Conservation (phyloP, 2,329 filamentous ascomycete genomes). For the Cryphonectria parasitica region DNA sequence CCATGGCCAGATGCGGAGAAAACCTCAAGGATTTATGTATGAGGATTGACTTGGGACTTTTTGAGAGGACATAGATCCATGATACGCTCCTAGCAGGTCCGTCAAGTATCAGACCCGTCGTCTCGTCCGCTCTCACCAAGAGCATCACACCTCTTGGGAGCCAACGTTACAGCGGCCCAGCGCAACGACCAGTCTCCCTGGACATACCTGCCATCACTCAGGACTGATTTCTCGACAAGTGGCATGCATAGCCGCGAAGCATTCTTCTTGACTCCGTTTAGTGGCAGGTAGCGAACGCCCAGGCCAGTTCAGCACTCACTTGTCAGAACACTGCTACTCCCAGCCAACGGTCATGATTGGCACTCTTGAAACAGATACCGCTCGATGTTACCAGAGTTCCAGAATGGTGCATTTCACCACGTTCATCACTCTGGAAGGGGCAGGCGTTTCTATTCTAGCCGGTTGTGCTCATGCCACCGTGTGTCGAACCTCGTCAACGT, state of each 20-base stretch:
- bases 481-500: not conserved
- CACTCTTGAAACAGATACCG: not conserved
- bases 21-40: not conserved
- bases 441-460: not conserved
- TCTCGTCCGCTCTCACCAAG: not conserved
- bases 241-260: not conserved
- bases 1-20: conserved; percentile 9
- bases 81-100: not conserved
- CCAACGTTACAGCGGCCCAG: not conserved
- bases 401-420: not conserved
- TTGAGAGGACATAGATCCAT: not conserved
- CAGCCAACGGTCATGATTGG: not conserved
- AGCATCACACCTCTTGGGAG: not conserved
- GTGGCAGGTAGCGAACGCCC: not conserved
- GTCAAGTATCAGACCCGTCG: not conserved
- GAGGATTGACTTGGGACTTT: not conserved
- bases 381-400: not conserved
- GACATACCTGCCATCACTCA: not conserved
- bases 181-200: not conserved
- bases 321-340: not conserved
- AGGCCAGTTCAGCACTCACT: not conserved
- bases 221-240: not conserved
- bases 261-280: not conserved
- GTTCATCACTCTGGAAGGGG: not conserved
- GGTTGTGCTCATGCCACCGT: not conserved